Evolutionary conservation across 2,329 filamentous ascomycete genomes (phyloP).

Genomic region (Arthrobotrys sinensis): DNA sequence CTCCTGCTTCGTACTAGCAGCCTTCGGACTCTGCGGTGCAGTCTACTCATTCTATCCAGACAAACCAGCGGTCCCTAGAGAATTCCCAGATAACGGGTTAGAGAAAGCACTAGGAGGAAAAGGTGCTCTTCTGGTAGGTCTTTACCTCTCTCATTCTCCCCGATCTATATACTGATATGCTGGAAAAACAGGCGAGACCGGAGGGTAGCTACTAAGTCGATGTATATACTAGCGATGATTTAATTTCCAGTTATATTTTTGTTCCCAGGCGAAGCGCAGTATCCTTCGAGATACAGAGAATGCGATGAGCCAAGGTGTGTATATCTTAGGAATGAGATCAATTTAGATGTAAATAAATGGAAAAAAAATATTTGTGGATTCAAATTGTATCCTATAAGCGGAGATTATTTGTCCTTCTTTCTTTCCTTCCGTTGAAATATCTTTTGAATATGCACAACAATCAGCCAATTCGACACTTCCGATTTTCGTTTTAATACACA

Average conservation of each 20-base stretch:
- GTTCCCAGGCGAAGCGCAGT: conserved; percentile 1
- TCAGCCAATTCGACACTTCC: neutral
- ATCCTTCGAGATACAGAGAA: conserved; percentile 12
- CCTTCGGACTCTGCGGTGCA: conserved; percentile 77
- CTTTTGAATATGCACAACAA: neutral
- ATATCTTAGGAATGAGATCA: neutral
- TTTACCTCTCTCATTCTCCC: conserved; percentile 62
- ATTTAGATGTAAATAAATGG: conserved; percentile 10
- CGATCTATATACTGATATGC: neutral
- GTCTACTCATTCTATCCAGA: conserved; percentile 82
- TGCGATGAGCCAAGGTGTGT: neutral
- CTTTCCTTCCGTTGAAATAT: neutral
- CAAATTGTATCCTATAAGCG: neutral
- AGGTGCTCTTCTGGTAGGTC: conserved; percentile 46
- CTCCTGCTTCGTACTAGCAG: conserved; percentile 76
- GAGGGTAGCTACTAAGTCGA: conserved; percentile 47
- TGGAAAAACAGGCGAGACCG: conserved; percentile 37
- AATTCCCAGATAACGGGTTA: conserved; percentile 79
- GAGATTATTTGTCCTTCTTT: conserved; percentile 6
- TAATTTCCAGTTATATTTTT: conserved; percentile 1
- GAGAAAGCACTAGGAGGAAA: conserved; percentile 82
- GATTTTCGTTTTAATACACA: conserved; percentile 21
- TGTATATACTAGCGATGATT: neutral
- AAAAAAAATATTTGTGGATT: conserved; percentile 1
- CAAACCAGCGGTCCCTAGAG: conserved; percentile 77